phyloP scores from a whole-genome alignment of 2,329 filamentous ascomycete genomes.

The Xylaria sp. region DNA sequence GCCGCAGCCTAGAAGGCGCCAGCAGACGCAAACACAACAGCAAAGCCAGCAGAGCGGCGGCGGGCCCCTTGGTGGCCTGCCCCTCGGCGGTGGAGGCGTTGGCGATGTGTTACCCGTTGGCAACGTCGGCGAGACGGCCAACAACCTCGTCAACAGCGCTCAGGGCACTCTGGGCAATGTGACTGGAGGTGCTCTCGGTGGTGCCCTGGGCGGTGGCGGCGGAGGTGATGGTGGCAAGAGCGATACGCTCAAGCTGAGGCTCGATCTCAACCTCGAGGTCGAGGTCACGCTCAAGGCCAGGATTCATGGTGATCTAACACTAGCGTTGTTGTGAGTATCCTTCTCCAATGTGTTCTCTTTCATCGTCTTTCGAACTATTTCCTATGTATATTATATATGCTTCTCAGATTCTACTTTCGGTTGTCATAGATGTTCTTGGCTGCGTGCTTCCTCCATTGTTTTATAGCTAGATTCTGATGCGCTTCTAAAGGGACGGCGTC shows the following conservation, averaged over 20 bases:
- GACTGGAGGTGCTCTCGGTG: constrained; percentile 43
- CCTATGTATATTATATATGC: neutral
- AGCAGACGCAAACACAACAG: constrained; percentile 44
- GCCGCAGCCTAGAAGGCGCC: constrained; percentile 42
- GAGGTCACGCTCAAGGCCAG: constrained; percentile 88
- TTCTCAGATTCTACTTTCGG: neutral
- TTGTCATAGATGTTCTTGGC: constrained; percentile 10
- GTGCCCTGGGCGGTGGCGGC: constrained; percentile 48
- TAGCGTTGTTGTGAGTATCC: constrained; percentile 71
- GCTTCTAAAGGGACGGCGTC: constrained; percentile 43
- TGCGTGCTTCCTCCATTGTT: constrained; percentile 7
- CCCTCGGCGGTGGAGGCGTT: constrained; percentile 44
- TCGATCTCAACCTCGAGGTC: constrained; percentile 85
- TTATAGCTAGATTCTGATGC: constrained; percentile 32
- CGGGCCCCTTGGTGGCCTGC: constrained; percentile 41
- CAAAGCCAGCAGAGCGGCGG: constrained; percentile 36
- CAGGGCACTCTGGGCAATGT: constrained; percentile 46
- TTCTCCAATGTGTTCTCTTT: constrained; percentile 15
- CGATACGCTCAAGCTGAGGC: constrained; percentile 75
- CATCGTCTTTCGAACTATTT: neutral
- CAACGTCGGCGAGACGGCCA: constrained; percentile 48
- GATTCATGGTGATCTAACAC: constrained; percentile 84
- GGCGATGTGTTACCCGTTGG: constrained; percentile 46
- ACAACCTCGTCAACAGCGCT: constrained; percentile 46
- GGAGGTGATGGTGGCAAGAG: constrained; percentile 57